These are phyloP conservation scores for Colletotrichum ledebouriae DNA, from an alignment of 2,329 filamentous ascomycete species.

Conservation along the genomic window DNA sequence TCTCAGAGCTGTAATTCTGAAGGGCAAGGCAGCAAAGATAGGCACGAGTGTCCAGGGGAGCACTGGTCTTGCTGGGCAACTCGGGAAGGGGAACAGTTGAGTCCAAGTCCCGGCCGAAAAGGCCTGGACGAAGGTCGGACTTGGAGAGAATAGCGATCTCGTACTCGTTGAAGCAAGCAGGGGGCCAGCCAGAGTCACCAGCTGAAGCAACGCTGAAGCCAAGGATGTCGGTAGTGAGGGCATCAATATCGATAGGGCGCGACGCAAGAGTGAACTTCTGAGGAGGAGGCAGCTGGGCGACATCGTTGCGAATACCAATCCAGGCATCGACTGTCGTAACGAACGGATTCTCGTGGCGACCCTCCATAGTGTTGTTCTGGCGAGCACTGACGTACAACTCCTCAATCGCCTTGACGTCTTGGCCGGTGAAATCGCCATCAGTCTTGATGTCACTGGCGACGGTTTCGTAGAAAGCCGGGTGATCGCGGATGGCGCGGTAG, in stretches of 20 bases:
- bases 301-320: accelerated
- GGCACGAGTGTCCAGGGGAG: accelerated
- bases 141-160: not conserved
- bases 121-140: accelerated
- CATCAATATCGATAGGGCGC: accelerated
- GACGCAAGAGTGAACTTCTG: not conserved
- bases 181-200: not conserved
- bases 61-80: not conserved
- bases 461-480: not conserved
- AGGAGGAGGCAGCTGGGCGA: not conserved
- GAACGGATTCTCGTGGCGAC: accelerated
- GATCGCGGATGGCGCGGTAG: not conserved
- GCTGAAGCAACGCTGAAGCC: accelerated
- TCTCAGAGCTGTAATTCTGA: not conserved
- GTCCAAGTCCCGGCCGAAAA: not conserved
- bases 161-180: accelerated
- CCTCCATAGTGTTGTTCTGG: accelerated
- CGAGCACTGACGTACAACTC: not conserved
- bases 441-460: not conserved
- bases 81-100: accelerated
- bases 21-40: not conserved
- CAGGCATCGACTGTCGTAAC: not conserved
- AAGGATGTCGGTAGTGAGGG: not conserved
- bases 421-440: not conserved
- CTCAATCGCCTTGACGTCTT: not conserved